Evolutionary conservation across 139 green algal genomes (phyloP).

Genomic region (Eudorina sp.): DNA sequence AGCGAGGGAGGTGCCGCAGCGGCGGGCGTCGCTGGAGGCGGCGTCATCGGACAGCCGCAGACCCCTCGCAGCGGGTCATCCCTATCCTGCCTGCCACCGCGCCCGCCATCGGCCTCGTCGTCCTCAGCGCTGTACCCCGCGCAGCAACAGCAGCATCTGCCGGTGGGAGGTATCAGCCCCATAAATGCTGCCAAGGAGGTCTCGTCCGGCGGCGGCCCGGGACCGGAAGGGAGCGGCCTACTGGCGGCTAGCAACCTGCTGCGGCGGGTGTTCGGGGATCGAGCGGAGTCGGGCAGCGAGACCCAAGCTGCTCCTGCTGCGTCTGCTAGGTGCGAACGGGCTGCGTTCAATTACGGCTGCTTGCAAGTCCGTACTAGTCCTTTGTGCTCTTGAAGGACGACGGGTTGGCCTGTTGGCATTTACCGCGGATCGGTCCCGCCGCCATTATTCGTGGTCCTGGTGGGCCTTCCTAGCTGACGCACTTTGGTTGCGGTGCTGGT

Average conservation of each 20-base stretch:
- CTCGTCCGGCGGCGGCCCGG: not conserved
- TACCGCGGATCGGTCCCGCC: too few species aligned
- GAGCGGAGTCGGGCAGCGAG: not conserved
- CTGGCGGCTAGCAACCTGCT: conserved; percentile 14
- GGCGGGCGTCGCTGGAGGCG: not conserved
- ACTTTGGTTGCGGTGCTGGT: too few species aligned
- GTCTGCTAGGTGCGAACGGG: too few species aligned
- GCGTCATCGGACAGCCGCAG: not conserved
- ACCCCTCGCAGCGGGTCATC: not conserved
- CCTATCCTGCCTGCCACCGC: not conserved
- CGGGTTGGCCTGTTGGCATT: too few species aligned
- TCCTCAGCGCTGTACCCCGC: not conserved
- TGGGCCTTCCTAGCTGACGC: too few species aligned
- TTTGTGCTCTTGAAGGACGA: too few species aligned
- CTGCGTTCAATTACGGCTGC: too few species aligned
- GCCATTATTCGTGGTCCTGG: too few species aligned
- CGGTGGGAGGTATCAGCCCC: conserved; percentile 25
- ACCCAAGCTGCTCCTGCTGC: too few species aligned
- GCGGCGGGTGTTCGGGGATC: conserved; percentile 31
- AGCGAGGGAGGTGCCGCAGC: not conserved
- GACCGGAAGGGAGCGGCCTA: not conserved
- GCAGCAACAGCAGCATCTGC: not conserved
- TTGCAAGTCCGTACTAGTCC: too few species aligned
- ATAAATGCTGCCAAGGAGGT: conserved; percentile 36
- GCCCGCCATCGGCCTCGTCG: not conserved